phyloP scores from a whole-genome alignment of 2,329 filamentous ascomycete genomes.

The Botrytis paeoniae region DNA sequence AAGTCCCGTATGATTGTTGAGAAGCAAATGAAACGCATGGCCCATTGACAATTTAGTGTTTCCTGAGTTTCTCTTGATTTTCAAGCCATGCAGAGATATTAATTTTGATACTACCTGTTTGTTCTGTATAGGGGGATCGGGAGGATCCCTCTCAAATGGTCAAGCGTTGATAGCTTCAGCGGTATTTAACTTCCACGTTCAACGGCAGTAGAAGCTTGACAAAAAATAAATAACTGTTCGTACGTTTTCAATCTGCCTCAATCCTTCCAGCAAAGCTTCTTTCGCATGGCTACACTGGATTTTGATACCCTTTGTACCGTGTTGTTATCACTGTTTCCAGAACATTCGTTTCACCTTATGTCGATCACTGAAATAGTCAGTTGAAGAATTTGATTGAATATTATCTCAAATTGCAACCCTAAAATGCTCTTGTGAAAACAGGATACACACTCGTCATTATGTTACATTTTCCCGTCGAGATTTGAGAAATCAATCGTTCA shows the following conservation, averaged over 20 bases:
- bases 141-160: neutral
- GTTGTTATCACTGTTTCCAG: neutral
- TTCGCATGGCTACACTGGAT: neutral
- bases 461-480: neutral
- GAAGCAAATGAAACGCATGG: neutral
- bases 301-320: neutral
- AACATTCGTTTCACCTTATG: neutral
- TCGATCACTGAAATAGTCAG: neutral
- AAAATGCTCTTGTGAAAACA: neutral
- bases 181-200: neutral
- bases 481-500: neutral
- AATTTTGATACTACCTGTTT: neutral
- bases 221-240: neutral
- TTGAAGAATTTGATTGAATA: neutral
- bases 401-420: neutral
- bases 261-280: neutral
- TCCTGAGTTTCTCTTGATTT: neutral
- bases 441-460: neutral
- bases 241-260: neutral
- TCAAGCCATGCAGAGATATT: neutral
- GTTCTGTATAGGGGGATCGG: neutral
- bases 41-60: neutral
- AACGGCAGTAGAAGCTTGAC: neutral
- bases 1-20: constrained; percentile 12
- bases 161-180: neutral